Conservation (phyloP, 306 rosid genomes). For the Albizia julibrissin region DNA sequence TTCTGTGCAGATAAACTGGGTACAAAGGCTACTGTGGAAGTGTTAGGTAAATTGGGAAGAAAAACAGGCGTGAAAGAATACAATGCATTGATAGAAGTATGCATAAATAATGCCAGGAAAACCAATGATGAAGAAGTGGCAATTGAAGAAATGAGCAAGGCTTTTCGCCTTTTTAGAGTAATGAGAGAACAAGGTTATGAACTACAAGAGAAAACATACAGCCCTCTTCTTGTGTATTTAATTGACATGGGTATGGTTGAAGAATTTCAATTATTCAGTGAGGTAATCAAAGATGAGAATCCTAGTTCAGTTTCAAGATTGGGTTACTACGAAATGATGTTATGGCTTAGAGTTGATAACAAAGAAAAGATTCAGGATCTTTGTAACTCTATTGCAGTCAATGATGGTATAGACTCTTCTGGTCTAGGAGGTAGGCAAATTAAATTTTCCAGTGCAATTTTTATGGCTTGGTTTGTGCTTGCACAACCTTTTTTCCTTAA, state of each 20-base stretch:
- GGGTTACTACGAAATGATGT: conserved; percentile 86
- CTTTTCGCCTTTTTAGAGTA: conserved; percentile 48
- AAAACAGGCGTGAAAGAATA: conserved; percentile 65
- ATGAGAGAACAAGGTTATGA: conserved; percentile 68
- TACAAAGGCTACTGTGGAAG: conserved; percentile 32
- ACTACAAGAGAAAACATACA: conserved; percentile 62
- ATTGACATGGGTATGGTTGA: conserved; percentile 69
- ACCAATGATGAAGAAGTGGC: conserved; percentile 48
- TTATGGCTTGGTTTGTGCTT: background rate
- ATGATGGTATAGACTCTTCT: conserved; percentile 42
- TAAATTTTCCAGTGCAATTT: conserved; percentile 14
- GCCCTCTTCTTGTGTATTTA: conserved; percentile 61
- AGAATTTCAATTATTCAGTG: conserved; percentile 65
- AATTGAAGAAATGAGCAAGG: conserved; percentile 54
- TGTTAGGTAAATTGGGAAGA: conserved; percentile 63
- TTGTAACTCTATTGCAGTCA: conserved; percentile 51
- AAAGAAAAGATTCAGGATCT: conserved; percentile 74
- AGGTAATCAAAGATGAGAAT: conserved; percentile 50
- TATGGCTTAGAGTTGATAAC: conserved; percentile 60
- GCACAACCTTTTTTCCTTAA: background rate
- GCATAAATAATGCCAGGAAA: conserved; percentile 61
- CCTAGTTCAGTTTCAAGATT: conserved; percentile 53
- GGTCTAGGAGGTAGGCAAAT: conserved; percentile 59
- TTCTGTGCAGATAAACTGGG: conserved; percentile 59
- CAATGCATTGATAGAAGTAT: conserved; percentile 50